These are phyloP conservation scores for Aspergillus tubingensis DNA, from an alignment of 2,329 filamentous ascomycete genomes.

Conservation along the genomic window DNA sequence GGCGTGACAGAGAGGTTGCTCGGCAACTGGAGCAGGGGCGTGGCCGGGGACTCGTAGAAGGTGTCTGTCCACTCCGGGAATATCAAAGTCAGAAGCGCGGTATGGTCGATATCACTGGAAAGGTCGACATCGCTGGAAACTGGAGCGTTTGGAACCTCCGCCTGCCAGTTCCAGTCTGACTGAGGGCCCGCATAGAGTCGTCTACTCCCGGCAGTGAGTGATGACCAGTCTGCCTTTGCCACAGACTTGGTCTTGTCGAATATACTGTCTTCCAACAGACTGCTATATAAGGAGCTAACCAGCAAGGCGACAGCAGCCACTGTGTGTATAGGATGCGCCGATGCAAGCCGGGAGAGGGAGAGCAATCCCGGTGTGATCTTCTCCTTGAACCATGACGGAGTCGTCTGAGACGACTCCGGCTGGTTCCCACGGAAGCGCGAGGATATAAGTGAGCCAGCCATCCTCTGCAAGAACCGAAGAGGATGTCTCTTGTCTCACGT, in stretches of 20 bases:
- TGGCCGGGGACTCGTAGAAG: background rate
- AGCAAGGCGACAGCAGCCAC: background rate
- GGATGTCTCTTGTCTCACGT: too few species aligned
- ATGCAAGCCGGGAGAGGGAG: background rate
- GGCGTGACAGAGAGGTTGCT: background rate
- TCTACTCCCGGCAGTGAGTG: background rate
- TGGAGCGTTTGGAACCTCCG: constrained; percentile 54
- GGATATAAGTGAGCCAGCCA: background rate
- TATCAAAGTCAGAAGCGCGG: constrained; percentile 40
- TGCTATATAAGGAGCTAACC: background rate
- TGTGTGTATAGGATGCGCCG: background rate
- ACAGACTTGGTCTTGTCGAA: background rate
- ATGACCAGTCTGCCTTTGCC: background rate
- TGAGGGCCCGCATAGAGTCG: background rate
- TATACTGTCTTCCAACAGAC: constrained; percentile 1
- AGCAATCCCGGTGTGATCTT: background rate
- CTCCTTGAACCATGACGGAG: background rate
- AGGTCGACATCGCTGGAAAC: background rate
- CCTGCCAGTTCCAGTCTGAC: constrained; percentile 82
- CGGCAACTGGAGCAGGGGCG: background rate
- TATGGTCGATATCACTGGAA: background rate
- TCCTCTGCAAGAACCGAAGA: background rate
- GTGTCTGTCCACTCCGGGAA: constrained; percentile 40
- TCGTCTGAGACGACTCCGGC: background rate
- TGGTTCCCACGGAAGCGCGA: background rate